phyloP scores from a whole-genome alignment of 208 protist species.

The Trypanosoma cruzi region DNA sequence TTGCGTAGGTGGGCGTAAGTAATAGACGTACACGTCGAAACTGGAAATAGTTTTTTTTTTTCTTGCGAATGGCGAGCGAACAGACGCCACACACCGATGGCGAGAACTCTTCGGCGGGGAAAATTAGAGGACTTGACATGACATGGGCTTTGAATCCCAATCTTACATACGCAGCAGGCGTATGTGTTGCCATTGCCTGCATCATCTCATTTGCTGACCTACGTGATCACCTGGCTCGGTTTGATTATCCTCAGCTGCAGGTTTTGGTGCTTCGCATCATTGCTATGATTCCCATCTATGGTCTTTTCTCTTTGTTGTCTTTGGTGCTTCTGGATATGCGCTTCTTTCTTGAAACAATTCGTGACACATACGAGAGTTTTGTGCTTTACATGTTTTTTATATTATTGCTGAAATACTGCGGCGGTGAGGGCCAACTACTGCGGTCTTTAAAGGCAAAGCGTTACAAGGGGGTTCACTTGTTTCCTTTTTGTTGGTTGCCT shows the following conservation, averaged over 20 bases:
- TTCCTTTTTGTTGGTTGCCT: conserved; percentile 69
- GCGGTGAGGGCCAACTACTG: conserved; percentile 81
- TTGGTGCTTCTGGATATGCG: conserved; percentile 50
- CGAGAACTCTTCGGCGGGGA: background rate
- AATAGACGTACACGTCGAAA: background rate
- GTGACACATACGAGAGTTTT: conserved; percentile 90
- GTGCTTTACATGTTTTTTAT: conserved; percentile 93
- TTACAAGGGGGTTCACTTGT: conserved; percentile 71
- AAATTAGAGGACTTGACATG: conserved; percentile 48
- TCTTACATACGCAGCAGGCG: conserved; percentile 48
- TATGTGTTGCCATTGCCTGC: conserved; percentile 53
- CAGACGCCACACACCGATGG: background rate
- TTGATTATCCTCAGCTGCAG: conserved; percentile 83
- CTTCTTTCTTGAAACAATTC: conserved; percentile 83
- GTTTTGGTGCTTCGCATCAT: conserved; percentile 86
- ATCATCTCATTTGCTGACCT: conserved; percentile 68
- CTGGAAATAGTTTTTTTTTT: conserved; percentile 4
- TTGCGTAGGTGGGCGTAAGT: background rate
- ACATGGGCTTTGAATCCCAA: conserved; percentile 50
- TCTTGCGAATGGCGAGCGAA: background rate
- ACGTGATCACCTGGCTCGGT: conserved; percentile 66
- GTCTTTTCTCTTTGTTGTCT: conserved; percentile 71
- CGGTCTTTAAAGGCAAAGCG: conserved; percentile 77
- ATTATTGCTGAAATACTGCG: conserved; percentile 90
- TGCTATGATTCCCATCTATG: conserved; percentile 89